Evolutionary conservation across 805 yeast species (phyloP).

Genomic region (Cyberlindnera xylosilytica): DNA sequence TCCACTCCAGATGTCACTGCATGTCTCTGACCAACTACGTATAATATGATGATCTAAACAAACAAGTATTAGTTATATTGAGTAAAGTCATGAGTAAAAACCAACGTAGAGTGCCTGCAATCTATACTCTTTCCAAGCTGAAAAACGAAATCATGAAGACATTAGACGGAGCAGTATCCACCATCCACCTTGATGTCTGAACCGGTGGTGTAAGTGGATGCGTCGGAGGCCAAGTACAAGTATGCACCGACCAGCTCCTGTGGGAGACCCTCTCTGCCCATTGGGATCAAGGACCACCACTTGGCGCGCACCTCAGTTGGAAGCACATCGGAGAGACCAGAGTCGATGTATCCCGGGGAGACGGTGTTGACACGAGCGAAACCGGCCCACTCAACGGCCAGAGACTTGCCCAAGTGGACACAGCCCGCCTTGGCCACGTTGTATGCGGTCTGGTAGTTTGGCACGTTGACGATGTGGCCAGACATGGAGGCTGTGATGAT

Average conservation of each 20-base stretch:
- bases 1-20: too few species aligned
- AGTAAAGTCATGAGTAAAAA: too few species aligned
- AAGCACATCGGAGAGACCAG: slow-evolving; percentile 56
- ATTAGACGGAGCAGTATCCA: slow-evolving; percentile 46
- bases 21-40: too few species aligned
- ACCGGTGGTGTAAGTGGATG: slow-evolving; percentile 78
- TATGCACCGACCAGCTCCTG: slow-evolving; percentile 78
- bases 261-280: slow-evolving; percentile 74
- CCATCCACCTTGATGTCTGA: slow-evolving; percentile 77
- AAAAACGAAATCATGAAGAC: not conserved
- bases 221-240: slow-evolving; percentile 76
- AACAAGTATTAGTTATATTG: too few species aligned
- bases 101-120: too few species aligned
- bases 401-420: slow-evolving; percentile 19
- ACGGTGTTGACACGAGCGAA: slow-evolving; percentile 83
- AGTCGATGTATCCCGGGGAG: slow-evolving; percentile 83
- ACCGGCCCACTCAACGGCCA: slow-evolving; percentile 76
- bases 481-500: slow-evolving; percentile 89
- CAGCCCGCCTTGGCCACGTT: slow-evolving; percentile 38
- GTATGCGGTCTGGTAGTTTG: slow-evolving; percentile 83
- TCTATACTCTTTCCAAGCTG: not conserved
- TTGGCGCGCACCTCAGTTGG: slow-evolving; percentile 41
- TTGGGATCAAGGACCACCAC: slow-evolving; percentile 55
- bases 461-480: slow-evolving; percentile 81
- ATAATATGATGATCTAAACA: too few species aligned